Base-by-base conservation (phyloP, 2,329 filamentous ascomycete genomes). In the Nemania diffusa region DNA sequence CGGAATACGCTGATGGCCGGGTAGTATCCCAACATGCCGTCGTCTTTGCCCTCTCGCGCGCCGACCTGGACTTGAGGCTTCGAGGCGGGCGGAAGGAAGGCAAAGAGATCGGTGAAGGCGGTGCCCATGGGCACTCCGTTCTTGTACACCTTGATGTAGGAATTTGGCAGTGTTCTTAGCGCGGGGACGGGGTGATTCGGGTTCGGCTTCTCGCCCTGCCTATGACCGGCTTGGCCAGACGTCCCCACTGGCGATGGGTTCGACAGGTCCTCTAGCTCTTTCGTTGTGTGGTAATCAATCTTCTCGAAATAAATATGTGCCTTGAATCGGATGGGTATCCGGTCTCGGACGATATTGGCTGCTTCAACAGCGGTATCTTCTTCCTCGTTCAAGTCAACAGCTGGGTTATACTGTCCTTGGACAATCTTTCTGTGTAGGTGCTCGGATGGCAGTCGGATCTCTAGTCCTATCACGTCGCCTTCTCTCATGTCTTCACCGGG, bases 21-120 rank as follows among this genome's bases (percentile, higher is more conserved):
- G 76, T 97, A 97, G 81, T 99, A 99, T 11, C 96, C 97, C 1
- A 97, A 87, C 85, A 96, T 92, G 40, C 95, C 96, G 76, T 99
- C 96, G 76, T 99, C 96, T 69, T 97, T 89, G 29, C 93, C 93
- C 69, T 96, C 92, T 57, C 96, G 85, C 20, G 92, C 93, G 13
- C 92, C 93, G 48, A 91, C 86, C 70, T 92, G 89, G 5, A 86
- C 82, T 67, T 89, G 87, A 4, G 91, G 91, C 68, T 89, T 90
- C 5, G 93, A 97, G 0, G 96, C 94, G 0, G 94, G 95, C 0
- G 96, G 96, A 0, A 99, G 84, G 80, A 99, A 99, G 2, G 94
- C 90, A 27, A 97, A 87, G 0, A 99, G 87, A 71, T 97, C 89
- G 64, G 92, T 92, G 77, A 97, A 99, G 0, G 95, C 89, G 0